Evolutionary conservation across 768 basidiomycete genomes (phyloP), one percentile per base, ranked within the genome.

Genomic region (Termitomyces sp.): DNA sequence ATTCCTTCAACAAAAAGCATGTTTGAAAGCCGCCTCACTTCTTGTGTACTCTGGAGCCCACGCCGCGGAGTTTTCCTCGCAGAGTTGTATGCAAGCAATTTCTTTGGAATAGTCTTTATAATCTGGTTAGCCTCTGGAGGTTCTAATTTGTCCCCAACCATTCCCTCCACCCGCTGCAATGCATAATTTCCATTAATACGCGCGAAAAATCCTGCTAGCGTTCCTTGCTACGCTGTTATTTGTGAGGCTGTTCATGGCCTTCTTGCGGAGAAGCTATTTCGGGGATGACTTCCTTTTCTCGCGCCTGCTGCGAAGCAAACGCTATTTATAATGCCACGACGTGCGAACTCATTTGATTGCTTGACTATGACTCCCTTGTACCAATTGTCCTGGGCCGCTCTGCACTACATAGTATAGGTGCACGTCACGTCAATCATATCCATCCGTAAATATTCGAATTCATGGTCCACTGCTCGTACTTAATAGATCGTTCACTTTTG

Each of bases 401-500:
- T 48, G 48, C 27, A 31, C 67, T 65, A n/a, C n/a, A n/a, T n/a
- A n/a, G n/a, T n/a, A 59, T 61, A 67, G 66, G 53, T 64, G 66
- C 66, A 73, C 68, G 72, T 75, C 73, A 74, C 70, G 71, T 73
- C 71, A 70, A 57, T 56, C 58, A 55, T 52, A 57, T 60, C 31
- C 42, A 52, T 56, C 57, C 56, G 57, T 53, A 49, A 49, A 45
- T 60, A 56, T 52, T 39, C 41, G 38, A 10, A 42, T 42, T 43
- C 39, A 48, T 50, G 50, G 56, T 54, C 40, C 50, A 45, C 50
- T 41, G 39, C 48, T 59, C 41, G 27, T 59, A 55, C 52, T 60
- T 58, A n/a, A n/a, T n/a, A 57, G 42, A 43, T 27, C 23, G 27
- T n/a, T 32, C 18, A 11, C 29, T 25, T 25, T 31, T 38, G 12